Percentiles rank a stretch among this genome's conserved stretches.
Conservation (phyloP, 192 early-diverging fungal genomes). For the Coemansia pectinata region DNA sequence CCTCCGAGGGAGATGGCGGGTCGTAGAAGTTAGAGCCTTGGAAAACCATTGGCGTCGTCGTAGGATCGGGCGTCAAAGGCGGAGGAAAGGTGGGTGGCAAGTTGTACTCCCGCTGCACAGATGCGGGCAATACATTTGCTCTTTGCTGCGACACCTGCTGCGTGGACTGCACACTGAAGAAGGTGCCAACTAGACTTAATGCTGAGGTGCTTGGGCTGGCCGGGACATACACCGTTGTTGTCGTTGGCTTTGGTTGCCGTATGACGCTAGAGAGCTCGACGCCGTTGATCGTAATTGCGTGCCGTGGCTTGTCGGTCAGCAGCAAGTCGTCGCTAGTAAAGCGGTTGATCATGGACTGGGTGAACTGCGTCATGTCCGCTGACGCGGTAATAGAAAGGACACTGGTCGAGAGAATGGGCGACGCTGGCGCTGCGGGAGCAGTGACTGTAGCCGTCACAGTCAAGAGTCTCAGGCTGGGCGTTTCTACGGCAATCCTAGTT, state of each 20-base stretch:
- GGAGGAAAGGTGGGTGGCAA: background rate
- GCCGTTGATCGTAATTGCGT: conserved; percentile 32
- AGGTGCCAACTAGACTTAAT: background rate
- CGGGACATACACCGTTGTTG: background rate
- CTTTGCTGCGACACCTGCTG: background rate
- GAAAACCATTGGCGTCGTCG: conserved; percentile 2
- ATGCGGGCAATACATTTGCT: background rate
- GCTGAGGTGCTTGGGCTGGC: background rate
- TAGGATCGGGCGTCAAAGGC: background rate
- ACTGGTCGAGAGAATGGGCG: background rate
- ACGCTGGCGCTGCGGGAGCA: background rate
- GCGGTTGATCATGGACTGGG: conserved; percentile 5
- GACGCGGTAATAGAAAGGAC: background rate
- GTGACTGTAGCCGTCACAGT: conserved; percentile 5
- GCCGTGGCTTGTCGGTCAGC: conserved; percentile 1
- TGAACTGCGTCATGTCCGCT: background rate
- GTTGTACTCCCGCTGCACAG: background rate
- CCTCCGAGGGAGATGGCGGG: background rate
- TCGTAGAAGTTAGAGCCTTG: conserved; percentile 1
- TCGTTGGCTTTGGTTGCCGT: conserved; percentile 1
- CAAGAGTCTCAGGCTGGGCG: background rate
- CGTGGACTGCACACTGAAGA: background rate
- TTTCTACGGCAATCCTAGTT: background rate
- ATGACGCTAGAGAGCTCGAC: conserved; percentile 25
- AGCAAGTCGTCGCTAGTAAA: background rate